Conservation (phyloP, 2,329 filamentous ascomycete species). For the Fusarium sp. region DNA sequence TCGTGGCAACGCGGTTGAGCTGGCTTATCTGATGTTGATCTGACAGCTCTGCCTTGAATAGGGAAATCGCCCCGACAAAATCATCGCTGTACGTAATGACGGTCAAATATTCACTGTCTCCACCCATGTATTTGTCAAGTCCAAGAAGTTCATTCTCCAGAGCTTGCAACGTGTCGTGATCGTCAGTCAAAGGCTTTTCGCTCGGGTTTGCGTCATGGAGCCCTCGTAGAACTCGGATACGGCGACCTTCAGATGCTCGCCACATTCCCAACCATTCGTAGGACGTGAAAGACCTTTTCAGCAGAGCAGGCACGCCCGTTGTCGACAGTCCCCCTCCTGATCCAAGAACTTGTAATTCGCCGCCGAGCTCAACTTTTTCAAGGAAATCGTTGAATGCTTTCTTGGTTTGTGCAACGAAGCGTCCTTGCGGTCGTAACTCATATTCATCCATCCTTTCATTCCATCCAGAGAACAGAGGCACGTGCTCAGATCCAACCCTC, state of each 20-base stretch:
- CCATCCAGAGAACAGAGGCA: conserved; percentile 7
- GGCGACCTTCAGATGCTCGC: conserved; percentile 14
- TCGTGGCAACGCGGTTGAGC: conserved; percentile 12
- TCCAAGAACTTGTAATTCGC: neutral
- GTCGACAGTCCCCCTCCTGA: neutral
- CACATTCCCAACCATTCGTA: conserved; percentile 21
- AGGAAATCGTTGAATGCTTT: conserved; percentile 9
- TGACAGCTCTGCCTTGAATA: conserved; percentile 3
- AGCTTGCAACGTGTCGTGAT: neutral
- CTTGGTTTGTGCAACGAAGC: conserved; percentile 12
- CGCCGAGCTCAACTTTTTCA: neutral
- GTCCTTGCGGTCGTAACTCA: neutral
- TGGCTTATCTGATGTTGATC: neutral
- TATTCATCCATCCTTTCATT: neutral
- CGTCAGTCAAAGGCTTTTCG: neutral
- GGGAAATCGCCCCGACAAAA: conserved; percentile 10
- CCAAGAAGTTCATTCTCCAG: conserved; percentile 16
- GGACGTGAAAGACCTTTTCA: conserved; percentile 10
- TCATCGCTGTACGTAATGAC: conserved; percentile 15
- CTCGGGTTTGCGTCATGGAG: no score
- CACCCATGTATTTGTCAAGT: conserved; percentile 14
- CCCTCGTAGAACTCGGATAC: neutral
- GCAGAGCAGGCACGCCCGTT: neutral
- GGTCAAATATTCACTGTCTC: conserved; percentile 11
- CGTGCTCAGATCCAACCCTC: no score